phyloP scores from a whole-genome alignment of 1,139 yeast species.

The Pichia sp. region DNA sequence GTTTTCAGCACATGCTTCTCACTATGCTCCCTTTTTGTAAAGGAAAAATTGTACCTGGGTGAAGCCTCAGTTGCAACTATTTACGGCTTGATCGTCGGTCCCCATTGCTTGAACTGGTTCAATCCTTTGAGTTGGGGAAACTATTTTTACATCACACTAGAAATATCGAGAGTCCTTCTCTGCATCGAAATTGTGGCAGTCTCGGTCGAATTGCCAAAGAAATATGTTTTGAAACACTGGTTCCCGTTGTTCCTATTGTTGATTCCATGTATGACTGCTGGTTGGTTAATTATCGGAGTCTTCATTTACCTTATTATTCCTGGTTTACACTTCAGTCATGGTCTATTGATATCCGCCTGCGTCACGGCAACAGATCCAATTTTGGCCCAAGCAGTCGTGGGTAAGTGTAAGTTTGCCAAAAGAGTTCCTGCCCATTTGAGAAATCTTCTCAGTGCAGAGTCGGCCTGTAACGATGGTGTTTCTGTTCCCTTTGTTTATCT shows the following conservation, averaged over 20 bases:
- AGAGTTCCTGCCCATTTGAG: conserved; percentile 96
- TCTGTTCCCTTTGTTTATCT: conserved; percentile 91
- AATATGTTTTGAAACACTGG: conserved; percentile 92
- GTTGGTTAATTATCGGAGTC: conserved; percentile 85
- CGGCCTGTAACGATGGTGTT: conserved; percentile 98
- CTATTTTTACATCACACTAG: conserved; percentile 78
- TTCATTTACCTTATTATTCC: conserved; percentile 86
- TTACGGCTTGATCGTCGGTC: conserved; percentile 89
- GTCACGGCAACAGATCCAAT: conserved; percentile 98
- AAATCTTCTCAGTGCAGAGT: conserved; percentile 84
- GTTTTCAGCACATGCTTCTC: conserved; percentile 85
- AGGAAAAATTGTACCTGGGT: conserved; percentile 85
- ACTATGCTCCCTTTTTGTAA: conserved; percentile 82
- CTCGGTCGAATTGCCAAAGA: conserved; percentile 92
- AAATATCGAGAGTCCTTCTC: conserved; percentile 79
- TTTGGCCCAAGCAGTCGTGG: conserved; percentile 95
- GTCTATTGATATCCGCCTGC: conserved; percentile 82
- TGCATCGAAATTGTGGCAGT: conserved; percentile 96
- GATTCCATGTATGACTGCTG: conserved; percentile 89
- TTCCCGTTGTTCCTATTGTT: conserved; percentile 70
- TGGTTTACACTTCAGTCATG: conserved; percentile 67
- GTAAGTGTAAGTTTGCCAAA: conserved; percentile 95
- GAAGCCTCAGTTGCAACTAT: conserved; percentile 94
- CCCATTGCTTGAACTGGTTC: conserved; percentile 88
- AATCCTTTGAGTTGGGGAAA: conserved; percentile 90